phyloP scores from a whole-genome alignment of 331 rosid genomes.

The Acacia concinna region DNA sequence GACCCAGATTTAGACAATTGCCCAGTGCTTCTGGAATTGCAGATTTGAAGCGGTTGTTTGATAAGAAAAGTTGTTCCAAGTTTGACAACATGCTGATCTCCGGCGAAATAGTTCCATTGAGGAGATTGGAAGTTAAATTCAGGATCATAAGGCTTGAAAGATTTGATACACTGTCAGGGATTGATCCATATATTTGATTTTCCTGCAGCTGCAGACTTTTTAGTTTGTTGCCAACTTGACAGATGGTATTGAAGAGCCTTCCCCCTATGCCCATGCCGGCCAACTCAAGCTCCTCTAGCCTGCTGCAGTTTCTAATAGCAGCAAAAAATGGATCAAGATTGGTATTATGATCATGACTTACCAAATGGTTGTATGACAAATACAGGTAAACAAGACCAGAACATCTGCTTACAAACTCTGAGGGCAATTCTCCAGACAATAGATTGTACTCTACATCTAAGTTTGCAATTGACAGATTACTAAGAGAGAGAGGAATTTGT shows the following conservation, averaged over 20 bases:
- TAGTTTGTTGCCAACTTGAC: constrained; percentile 30
- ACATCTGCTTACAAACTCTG: constrained; percentile 35
- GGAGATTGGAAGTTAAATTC: constrained; percentile 61
- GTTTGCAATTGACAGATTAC: constrained; percentile 32
- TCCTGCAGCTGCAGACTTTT: constrained; percentile 46
- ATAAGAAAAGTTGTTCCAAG: constrained; percentile 58
- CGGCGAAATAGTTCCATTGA: constrained; percentile 53
- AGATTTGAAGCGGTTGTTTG: constrained; percentile 49
- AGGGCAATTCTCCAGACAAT: constrained; percentile 58
- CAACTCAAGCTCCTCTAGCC: constrained; percentile 57
- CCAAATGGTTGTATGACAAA: constrained; percentile 55
- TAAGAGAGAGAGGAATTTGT: constrained; percentile 50
- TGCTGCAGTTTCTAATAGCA: constrained; percentile 53
- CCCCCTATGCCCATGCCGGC: constrained; percentile 75
- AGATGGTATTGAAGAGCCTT: constrained; percentile 41
- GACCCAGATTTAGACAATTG: constrained; percentile 45
- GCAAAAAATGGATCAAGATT: constrained; percentile 59
- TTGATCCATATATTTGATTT: constrained; percentile 57
- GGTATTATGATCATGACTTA: constrained; percentile 53
- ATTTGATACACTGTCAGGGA: constrained; percentile 53
- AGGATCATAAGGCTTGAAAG: constrained; percentile 44
- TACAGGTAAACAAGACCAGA: constrained; percentile 43
- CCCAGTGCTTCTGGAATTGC: constrained; percentile 47
- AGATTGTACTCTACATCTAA: constrained; percentile 59
- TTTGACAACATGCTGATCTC: constrained; percentile 37